phyloP scores from a whole-genome alignment of 2,329 filamentous ascomycete genomes.

The Microascus cirrosus region DNA sequence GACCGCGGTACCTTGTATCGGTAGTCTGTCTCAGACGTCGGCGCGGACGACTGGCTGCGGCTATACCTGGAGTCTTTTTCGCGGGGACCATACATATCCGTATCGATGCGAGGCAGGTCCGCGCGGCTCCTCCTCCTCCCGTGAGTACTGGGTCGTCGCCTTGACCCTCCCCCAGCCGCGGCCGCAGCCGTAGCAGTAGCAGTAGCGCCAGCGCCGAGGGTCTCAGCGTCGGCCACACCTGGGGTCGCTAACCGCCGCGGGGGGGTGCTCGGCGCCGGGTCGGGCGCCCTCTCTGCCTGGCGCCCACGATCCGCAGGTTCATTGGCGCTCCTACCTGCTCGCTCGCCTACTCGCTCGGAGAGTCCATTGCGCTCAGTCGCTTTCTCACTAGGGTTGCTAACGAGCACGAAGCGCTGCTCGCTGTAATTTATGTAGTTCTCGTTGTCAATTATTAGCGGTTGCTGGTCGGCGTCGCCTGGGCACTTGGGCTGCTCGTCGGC shows the following conservation, averaged over 20 bases:
- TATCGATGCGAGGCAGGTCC: slow-evolving; percentile 8
- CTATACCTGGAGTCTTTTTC: neutral
- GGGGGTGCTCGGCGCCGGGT: neutral
- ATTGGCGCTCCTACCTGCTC: neutral
- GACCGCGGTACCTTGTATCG: neutral
- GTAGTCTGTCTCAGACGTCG: neutral
- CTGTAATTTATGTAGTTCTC: slow-evolving; percentile 27
- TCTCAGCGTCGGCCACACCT: neutral
- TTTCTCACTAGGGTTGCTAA: neutral
- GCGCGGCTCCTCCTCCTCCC: slow-evolving; percentile 22
- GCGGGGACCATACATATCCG: neutral
- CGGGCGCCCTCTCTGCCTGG: neutral
- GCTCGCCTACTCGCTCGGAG: neutral
- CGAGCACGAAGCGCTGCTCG: slow-evolving; percentile 36
- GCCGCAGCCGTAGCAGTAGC: neutral
- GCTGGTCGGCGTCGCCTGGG: slow-evolving; percentile 57
- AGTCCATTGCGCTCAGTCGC: neutral
- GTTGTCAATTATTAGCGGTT: slow-evolving; percentile 54
- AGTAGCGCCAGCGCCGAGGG: slow-evolving; percentile 14
- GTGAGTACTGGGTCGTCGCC: slow-evolving; percentile 10
- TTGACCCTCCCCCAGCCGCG: neutral
- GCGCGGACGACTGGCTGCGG: slow-evolving; percentile 2
- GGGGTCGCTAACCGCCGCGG: neutral
- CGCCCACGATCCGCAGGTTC: neutral
- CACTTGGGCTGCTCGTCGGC: slow-evolving; percentile 44